Evolutionary conservation across 1,139 yeast genomes (phyloP), one percentile per base, ranked within the genome.

Genomic region (Arxiozyma heterogenica): DNA sequence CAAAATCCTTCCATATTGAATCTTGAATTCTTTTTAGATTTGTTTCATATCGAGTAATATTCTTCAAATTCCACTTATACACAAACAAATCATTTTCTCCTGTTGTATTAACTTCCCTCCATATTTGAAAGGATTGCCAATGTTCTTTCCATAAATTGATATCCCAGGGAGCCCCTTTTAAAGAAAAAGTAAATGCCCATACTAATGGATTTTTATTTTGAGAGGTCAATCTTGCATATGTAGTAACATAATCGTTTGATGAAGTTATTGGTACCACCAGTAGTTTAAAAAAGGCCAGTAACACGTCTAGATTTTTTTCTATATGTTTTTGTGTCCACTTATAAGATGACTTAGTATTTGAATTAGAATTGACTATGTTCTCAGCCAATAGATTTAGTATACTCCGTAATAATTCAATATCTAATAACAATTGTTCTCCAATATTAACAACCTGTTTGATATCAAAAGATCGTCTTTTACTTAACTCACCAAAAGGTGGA

Each of bases 361-460:
- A 47, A 17, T 49, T 47, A 20, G 50, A 44, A 12, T 45, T 47
- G 21, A 38, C 42, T 21, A 53, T 58, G 44, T 54, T 54, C 50
- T 65, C 67, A 15, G 62, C 57, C 22, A 66, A 52, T 1, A 58
- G 49, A 23, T 58, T 55, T 21, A 89, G 76, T 38, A 79, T 73
- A 39, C 75, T 74, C 63, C 85, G 85, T 61, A 93, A 69, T 11
- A 79, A 75, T 46, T 83, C 81, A 4, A 86, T 65, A 69, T 93
- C 98, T 41, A 85, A 72, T 43, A 85, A 72, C 64, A 93, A 75
- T 66, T 91, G 97, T 66, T 91, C 96, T 6, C 94, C 85, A 60
- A 85, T 84, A 18, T 80, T 73, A 23, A 84, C 83, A 42, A 91
- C 77, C 1, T 95, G 95, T 56, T 79, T 80, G 0, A 65, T 59